Evolutionary conservation across 2,329 filamentous ascomycete genomes (phyloP), one percentile per base, ranked within the genome.

Genomic region (Aspergillus terreus): DNA sequence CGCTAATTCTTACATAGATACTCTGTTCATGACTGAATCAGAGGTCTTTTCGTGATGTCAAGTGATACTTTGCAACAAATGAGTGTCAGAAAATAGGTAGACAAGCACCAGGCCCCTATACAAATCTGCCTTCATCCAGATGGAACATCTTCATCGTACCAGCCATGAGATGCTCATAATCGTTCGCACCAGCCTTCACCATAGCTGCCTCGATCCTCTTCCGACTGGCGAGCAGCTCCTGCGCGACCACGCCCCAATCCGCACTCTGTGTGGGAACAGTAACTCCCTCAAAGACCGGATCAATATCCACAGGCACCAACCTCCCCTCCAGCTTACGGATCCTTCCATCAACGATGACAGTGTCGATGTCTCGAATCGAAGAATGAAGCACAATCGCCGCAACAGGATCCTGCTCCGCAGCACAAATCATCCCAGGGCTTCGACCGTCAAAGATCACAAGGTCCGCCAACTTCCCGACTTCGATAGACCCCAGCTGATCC

Each of bases 321-420:
- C 41, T 53, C 9, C 53, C 58, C 23, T 47, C 33, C 4, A 51
- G 43, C 40, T 65, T 66, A 7, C 58, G 42, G 21, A 65, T 46
- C 1, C 40, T 35, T 2, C 65, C 64, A 52, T 68, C 62, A 12
- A 67, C 56, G 44, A 67, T 60, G n/a, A 68, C 65, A 3, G 48
- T 61, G 14, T 63, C 56, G 32, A 68, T 55, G 51, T 68, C 65
- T 1, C 59, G 45, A 6, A 60, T 51, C 0, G 54, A 56, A 3
- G 61, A 60, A 54, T 68, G 65, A n/a, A 67, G 49, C 1, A 69
- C 52, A 23, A 68, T 56, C 4, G 67, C 65, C 4, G 59, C 63
- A 7, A 69, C 52, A 0, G 64, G 63, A 50, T 68, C 55, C 27
- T 61, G 47, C 15, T 67, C 55, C 3, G 57, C 54, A 12, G 63